Evolutionary conservation across 352 stramenopile genomes (phyloP).

Genomic region (Phytopythium oedochilum): DNA sequence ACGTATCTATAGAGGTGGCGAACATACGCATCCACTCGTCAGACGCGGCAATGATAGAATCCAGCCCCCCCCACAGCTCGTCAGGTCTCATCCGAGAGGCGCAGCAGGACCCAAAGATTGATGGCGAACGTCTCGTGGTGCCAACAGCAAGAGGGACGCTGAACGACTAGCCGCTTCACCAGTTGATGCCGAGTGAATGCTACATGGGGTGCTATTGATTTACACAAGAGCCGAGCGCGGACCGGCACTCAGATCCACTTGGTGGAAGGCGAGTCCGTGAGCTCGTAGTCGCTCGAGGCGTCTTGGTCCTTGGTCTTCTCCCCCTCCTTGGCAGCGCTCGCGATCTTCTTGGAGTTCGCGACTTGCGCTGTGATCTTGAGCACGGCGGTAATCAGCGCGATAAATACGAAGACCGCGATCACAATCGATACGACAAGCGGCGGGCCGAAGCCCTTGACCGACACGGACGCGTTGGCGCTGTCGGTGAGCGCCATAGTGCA

Average conservation of each 20-base stretch:
- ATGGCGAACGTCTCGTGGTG: too few species aligned
- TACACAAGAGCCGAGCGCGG: not conserved
- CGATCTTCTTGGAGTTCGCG: not conserved
- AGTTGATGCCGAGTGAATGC: too few species aligned
- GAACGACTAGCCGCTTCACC: too few species aligned
- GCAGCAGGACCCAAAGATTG: too few species aligned
- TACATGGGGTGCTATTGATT: too few species aligned
- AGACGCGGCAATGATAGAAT: too few species aligned
- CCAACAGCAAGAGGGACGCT: too few species aligned
- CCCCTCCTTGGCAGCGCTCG: not conserved
- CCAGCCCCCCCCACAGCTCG: too few species aligned
- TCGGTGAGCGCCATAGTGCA: conserved; percentile 29
- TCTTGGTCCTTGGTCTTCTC: conserved; percentile 1
- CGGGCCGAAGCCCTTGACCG: not conserved
- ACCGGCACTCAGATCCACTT: not conserved
- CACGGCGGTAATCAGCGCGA: not conserved
- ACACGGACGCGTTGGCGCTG: not conserved
- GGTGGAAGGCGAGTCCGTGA: not conserved
- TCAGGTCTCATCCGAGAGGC: too few species aligned
- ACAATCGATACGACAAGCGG: not conserved
- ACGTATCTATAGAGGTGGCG: too few species aligned
- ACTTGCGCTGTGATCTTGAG: not conserved
- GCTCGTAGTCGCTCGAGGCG: not conserved
- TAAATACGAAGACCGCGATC: not conserved
- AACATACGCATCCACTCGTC: too few species aligned